phyloP scores from a whole-genome alignment of 192 early-diverging fungal species.

The Obelidium mucronatum region DNA sequence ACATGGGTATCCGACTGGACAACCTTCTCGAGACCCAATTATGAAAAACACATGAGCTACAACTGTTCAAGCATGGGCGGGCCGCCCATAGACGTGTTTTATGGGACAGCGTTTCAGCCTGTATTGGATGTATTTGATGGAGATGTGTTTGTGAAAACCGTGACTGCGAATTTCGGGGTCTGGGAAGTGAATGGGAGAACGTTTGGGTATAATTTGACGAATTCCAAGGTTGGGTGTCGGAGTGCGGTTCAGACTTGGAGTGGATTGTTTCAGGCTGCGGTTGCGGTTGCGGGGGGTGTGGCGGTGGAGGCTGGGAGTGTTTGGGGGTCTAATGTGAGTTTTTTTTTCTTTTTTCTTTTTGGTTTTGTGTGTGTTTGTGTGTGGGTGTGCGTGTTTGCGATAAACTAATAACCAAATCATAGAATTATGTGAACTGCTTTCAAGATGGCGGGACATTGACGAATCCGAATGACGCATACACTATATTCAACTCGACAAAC shows the following conservation, averaged over 20 bases:
- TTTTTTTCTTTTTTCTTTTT: neutral
- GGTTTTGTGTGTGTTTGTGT: no score
- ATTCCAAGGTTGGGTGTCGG: slow-evolving; percentile 19
- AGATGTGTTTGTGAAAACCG: slow-evolving; percentile 13
- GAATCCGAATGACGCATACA: slow-evolving; percentile 13
- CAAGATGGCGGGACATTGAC: neutral
- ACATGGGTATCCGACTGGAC: slow-evolving; percentile 27
- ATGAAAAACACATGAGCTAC: slow-evolving; percentile 19
- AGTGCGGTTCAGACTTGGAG: slow-evolving; percentile 27
- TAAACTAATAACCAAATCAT: neutral
- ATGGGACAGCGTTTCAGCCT: slow-evolving; percentile 28
- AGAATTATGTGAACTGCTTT: slow-evolving; percentile 29
- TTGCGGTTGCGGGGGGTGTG: neutral
- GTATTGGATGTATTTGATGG: slow-evolving; percentile 29
- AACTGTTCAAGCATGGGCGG: slow-evolving; percentile 12
- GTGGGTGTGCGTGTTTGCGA: neutral
- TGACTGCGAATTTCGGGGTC: slow-evolving; percentile 23
- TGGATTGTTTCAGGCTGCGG: neutral
- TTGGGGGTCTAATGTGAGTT: slow-evolving; percentile 14
- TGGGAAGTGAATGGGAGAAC: slow-evolving; percentile 34
- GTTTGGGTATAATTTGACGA: slow-evolving; percentile 24
- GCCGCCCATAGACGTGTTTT: slow-evolving; percentile 19
- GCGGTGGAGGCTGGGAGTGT: neutral
- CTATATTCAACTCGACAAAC: slow-evolving; percentile 36
- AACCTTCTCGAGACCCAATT: neutral